Percentiles rank a stretch among this genome's conserved stretches.
These are phyloP conservation scores for Nymphaea thermarum DNA, from an alignment of 164 flowering plant species.

Conservation along the genomic window DNA sequence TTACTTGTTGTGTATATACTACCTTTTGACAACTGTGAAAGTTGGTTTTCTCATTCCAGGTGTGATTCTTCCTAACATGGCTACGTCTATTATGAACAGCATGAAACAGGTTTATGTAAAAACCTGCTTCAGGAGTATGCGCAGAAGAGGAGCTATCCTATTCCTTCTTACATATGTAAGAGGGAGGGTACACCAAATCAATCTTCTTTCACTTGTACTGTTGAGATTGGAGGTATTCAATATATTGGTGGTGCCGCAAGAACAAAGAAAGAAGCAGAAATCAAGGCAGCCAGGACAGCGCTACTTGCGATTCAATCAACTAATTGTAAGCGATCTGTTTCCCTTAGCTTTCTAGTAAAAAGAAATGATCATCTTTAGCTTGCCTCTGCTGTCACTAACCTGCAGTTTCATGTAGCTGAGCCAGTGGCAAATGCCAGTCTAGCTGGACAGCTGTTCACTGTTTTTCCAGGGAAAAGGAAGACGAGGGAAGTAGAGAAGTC, in stretches of 20 bases:
- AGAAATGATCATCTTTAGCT: no score
- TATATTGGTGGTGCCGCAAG: conserved; percentile 77
- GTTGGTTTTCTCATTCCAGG: neutral
- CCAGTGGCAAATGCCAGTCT: neutral
- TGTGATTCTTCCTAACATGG: neutral
- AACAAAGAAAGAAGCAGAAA: conserved; percentile 94
- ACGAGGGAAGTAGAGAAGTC: conserved; percentile 14
- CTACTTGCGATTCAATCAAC: conserved; percentile 55
- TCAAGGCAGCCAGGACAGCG: conserved; percentile 95
- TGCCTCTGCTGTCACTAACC: neutral
- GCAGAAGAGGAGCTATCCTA: conserved; percentile 82
- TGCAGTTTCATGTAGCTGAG: neutral
- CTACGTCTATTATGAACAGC: conserved; percentile 25
- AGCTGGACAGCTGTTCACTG: neutral
- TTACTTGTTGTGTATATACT: neutral
- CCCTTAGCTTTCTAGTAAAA: no score
- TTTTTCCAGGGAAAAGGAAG: conserved; percentile 21
- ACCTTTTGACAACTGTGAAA: neutral
- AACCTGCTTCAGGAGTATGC: conserved; percentile 95
- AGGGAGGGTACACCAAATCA: conserved; percentile 30
- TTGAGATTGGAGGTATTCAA: conserved; percentile 72
- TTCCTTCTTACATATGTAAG: conserved; percentile 62
- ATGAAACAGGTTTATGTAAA: conserved; percentile 89
- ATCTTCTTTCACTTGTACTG: conserved; percentile 39
- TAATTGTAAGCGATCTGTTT: conserved; percentile 1